phyloP scores from a whole-genome alignment of 2,329 filamentous ascomycete genomes.

The Elsinoe fawcettii region DNA sequence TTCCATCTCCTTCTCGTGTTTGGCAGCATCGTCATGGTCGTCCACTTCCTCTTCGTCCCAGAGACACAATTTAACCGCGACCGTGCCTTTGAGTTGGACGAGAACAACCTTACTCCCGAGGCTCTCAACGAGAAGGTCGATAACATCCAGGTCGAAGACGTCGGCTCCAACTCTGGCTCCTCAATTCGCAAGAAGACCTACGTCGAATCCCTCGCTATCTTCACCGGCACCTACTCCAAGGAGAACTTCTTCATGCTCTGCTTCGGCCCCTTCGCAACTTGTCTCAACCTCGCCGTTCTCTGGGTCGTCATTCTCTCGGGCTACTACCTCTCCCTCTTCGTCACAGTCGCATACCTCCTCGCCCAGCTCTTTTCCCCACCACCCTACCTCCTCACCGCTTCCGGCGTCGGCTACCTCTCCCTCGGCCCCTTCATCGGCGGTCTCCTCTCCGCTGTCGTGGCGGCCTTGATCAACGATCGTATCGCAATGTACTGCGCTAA shows the following conservation, averaged over 20 bases:
- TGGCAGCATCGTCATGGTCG: conserved; percentile 37
- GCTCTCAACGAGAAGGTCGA: conserved; percentile 16
- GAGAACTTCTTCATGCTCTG: conserved; percentile 33
- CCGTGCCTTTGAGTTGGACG: conserved; percentile 22
- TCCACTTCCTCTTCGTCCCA: conserved; percentile 44
- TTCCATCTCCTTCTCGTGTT: conserved; percentile 43
- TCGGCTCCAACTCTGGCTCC: conserved; percentile 7
- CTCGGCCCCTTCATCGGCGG: conserved; percentile 36
- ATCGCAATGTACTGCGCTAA: conserved; percentile 38
- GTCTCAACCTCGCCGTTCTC: conserved; percentile 45
- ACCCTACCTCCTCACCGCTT: conserved; percentile 39
- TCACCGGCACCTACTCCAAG: conserved; percentile 33
- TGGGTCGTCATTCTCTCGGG: conserved; percentile 44
- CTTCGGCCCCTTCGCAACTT: conserved; percentile 42
- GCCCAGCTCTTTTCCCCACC: conserved; percentile 43
- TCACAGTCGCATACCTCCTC: conserved; percentile 37
- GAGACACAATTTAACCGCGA: conserved; percentile 44
- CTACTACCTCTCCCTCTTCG: conserved; percentile 37
- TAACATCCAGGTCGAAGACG: conserved; percentile 13
- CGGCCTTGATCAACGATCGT: conserved; percentile 31
- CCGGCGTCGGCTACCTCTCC: conserved; percentile 39
- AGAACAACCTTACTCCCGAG: conserved; percentile 9
- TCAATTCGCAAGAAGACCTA: conserved; percentile 29
- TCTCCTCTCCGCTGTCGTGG: conserved; percentile 29
- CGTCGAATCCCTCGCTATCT: conserved; percentile 31